Evolutionary conservation across 139 green algal species (phyloP).

Genomic region (Chlorella vulgaris): DNA sequence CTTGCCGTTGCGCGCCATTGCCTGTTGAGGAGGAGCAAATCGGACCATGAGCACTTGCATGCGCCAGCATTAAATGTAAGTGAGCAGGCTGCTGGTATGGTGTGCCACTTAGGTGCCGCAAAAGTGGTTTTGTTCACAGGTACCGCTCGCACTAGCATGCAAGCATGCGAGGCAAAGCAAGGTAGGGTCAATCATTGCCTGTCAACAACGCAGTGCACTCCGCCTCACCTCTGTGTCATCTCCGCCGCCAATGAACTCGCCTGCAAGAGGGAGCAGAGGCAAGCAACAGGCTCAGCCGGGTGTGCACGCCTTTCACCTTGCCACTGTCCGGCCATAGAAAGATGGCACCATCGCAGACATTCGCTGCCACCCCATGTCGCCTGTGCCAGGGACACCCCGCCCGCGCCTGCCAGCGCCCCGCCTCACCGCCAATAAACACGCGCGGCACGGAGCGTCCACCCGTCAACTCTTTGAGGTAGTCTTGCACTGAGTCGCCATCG

Average conservation of each 20-base stretch:
- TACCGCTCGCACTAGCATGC: too few relatives aligned
- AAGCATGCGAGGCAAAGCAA: not conserved
- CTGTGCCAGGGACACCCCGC: not conserved
- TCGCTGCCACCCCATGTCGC: too few relatives aligned
- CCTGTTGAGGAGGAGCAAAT: not conserved
- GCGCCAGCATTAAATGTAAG: not conserved
- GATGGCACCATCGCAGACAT: too few relatives aligned
- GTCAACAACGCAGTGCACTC: too few relatives aligned
- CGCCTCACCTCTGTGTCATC: slow-evolving; percentile 50
- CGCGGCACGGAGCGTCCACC: slow-evolving; percentile 36
- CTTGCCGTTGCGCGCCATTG: slow-evolving; percentile 38
- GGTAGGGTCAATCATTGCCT: too few relatives aligned
- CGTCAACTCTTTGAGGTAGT: slow-evolving; percentile 6
- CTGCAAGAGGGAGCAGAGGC: not conserved
- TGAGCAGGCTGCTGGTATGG: too few relatives aligned
- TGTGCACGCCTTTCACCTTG: too few relatives aligned
- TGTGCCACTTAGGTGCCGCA: too few relatives aligned
- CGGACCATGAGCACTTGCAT: too few relatives aligned
- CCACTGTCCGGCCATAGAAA: too few relatives aligned
- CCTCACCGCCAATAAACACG: slow-evolving; percentile 51
- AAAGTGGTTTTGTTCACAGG: too few relatives aligned
- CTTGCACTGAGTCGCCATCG: not conserved
- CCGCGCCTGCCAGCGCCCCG: too few relatives aligned
- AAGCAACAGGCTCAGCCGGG: not conserved
- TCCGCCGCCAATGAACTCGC: slow-evolving; percentile 47